Evolutionary conservation across 306 rosid genomes (phyloP).

Genomic region (Vigna reflexopilosa): DNA sequence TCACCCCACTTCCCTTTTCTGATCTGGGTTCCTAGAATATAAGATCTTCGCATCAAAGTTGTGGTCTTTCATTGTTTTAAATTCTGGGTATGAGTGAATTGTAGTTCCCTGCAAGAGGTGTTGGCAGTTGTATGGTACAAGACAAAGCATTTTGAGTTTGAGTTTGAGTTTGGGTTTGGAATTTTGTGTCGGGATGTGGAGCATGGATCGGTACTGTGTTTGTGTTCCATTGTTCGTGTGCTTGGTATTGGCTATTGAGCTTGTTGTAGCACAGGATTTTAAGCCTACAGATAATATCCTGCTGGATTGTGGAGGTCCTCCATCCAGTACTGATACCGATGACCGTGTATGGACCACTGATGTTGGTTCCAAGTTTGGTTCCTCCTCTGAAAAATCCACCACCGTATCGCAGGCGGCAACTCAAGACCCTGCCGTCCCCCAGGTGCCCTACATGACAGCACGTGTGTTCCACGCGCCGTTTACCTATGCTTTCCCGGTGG

Average conservation of each 20-base stretch:
- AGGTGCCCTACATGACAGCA: constrained; percentile 74
- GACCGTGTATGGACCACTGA: constrained; percentile 79
- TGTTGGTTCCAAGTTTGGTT: constrained; percentile 59
- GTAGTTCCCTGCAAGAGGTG: neutral
- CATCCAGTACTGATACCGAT: constrained; percentile 56
- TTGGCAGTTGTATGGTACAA: neutral
- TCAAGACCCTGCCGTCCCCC: constrained; percentile 77
- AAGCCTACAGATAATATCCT: constrained; percentile 68
- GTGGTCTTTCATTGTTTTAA: constrained; percentile 16
- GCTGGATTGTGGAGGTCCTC: constrained; percentile 81
- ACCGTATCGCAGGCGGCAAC: constrained; percentile 52
- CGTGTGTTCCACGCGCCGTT: constrained; percentile 60
- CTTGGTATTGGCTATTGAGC: constrained; percentile 47
- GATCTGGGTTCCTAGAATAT: constrained; percentile 41
- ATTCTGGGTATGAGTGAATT: constrained; percentile 38
- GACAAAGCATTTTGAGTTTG: neutral
- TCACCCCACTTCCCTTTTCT: constrained; percentile 37
- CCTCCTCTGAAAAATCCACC: constrained; percentile 48
- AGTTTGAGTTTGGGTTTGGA: neutral
- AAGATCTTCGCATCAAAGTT: constrained; percentile 45
- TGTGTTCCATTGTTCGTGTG: constrained; percentile 46
- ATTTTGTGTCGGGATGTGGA: constrained; percentile 50
- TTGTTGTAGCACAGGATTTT: constrained; percentile 58
- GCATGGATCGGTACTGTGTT: constrained; percentile 20
- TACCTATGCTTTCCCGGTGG: constrained; percentile 82